Evolutionary conservation across 352 stramenopile species (phyloP).

Genomic region (Globisporangium acanthophoron): DNA sequence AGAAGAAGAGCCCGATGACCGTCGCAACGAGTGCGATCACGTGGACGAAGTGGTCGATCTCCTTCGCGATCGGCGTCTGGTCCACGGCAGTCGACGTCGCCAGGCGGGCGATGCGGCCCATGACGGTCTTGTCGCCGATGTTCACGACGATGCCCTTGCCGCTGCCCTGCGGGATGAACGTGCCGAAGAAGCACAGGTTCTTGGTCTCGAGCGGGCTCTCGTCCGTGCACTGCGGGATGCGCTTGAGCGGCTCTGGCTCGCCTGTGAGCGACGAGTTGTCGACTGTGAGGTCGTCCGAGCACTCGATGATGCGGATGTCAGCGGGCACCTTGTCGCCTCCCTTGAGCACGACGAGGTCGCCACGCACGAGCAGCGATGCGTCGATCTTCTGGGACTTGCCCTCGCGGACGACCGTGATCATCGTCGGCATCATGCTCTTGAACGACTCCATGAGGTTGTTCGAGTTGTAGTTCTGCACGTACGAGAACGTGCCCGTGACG

Average conservation of each 20-base stretch:
- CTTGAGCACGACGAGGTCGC: constrained; percentile 88
- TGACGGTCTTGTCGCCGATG: constrained; percentile 77
- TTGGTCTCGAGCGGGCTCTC: constrained; percentile 79
- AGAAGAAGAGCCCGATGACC: constrained; percentile 54
- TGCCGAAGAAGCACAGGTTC: constrained; percentile 80
- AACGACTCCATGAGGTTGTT: constrained; percentile 84
- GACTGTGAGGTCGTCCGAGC: constrained; percentile 90
- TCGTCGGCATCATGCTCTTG: constrained; percentile 83
- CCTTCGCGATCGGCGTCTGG: constrained; percentile 50
- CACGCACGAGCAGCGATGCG: constrained; percentile 68
- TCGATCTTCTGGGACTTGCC: constrained; percentile 78
- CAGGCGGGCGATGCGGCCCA: constrained; percentile 68
- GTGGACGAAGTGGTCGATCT: constrained; percentile 72
- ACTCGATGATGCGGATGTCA: constrained; percentile 93
- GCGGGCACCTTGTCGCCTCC: constrained; percentile 92
- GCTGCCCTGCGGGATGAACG: constrained; percentile 67
- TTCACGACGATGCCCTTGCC: constrained; percentile 66
- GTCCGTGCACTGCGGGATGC: constrained; percentile 61
- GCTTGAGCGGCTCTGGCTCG: constrained; percentile 86
- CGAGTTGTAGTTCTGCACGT: constrained; percentile 70
- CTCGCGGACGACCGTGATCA: constrained; percentile 70
- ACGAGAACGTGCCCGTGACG: constrained; percentile 52
- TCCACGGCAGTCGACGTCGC: constrained; percentile 45
- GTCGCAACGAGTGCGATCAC: constrained; percentile 56
- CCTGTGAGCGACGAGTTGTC: constrained; percentile 86